phyloP scores from a whole-genome alignment of 148 eudicot genomes.

The Persicaria tinctoria region DNA sequence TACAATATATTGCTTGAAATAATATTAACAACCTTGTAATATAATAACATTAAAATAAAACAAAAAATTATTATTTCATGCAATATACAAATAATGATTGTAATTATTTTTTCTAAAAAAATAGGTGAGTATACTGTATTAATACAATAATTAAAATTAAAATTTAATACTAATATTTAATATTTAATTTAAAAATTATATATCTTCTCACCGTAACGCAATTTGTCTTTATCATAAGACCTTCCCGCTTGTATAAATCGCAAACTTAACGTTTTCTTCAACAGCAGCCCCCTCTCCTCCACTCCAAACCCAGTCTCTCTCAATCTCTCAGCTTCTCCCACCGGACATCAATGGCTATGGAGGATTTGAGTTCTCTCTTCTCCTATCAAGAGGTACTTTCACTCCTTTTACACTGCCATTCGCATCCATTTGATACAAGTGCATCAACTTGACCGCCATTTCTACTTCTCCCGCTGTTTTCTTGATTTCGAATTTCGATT shows the following conservation, averaged over 20 bases:
- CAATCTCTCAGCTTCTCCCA: conserved; percentile 15
- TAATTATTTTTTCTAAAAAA: no score
- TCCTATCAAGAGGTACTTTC: conserved; percentile 49
- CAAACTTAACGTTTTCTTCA: conserved; percentile 15
- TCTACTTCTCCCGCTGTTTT: neutral
- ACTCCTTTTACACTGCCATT: neutral
- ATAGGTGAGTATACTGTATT: no score
- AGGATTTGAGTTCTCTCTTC: conserved; percentile 43
- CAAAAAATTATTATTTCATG: no score
- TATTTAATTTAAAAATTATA: no score
- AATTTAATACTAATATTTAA: no score
- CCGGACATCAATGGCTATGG: conserved; percentile 28
- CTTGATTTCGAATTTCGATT: neutral
- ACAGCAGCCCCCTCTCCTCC: conserved; percentile 2
- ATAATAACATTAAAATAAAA: no score
- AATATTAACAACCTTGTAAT: no score
- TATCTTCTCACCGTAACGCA: conserved; percentile 11
- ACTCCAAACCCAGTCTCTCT: neutral
- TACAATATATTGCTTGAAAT: neutral
- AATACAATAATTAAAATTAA: no score
- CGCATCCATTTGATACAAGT: neutral
- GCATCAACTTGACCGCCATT: neutral
- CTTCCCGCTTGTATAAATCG: conserved; percentile 34
- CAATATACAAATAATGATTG: no score
- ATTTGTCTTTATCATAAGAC: conserved; percentile 28